phyloP scores from a whole-genome alignment of 2,329 filamentous ascomycete species.

The Fusarium nanum region DNA sequence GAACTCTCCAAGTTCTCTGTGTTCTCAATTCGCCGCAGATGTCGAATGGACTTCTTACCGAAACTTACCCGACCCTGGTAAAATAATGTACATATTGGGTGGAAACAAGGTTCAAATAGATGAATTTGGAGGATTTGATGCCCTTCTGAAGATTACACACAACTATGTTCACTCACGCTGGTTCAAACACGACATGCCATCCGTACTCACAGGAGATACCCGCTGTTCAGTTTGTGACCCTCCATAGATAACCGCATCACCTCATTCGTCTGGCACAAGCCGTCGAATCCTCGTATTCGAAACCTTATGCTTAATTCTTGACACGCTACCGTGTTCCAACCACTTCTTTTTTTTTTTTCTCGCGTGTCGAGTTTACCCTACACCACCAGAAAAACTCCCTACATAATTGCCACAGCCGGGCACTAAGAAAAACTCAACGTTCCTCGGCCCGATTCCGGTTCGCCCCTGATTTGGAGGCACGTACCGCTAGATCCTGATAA shows the following conservation, averaged over 20 bases:
- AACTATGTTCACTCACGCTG: no score
- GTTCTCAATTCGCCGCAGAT: background rate
- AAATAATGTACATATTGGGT: accelerated
- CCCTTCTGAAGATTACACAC: background rate
- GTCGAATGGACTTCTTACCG: background rate
- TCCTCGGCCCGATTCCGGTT: background rate
- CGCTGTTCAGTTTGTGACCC: background rate
- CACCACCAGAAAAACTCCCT: background rate
- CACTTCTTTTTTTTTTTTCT: background rate
- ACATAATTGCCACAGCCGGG: background rate
- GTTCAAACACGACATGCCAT: no score
- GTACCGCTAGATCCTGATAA: no score
- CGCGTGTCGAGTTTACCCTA: background rate
- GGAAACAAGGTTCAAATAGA: background rate
- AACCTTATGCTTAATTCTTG: background rate
- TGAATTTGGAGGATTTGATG: background rate
- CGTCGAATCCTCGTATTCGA: background rate
- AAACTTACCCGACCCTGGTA: background rate
- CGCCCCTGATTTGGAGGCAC: background rate
- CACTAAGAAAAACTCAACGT: background rate
- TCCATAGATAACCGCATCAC: background rate
- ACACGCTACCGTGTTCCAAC: background rate
- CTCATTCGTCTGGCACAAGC: background rate
- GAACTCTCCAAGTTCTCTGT: background rate
- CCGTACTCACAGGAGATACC: no score